Evolutionary conservation across 2,329 filamentous ascomycete genomes (phyloP).

Genomic region (Hypoxylon sp.): DNA sequence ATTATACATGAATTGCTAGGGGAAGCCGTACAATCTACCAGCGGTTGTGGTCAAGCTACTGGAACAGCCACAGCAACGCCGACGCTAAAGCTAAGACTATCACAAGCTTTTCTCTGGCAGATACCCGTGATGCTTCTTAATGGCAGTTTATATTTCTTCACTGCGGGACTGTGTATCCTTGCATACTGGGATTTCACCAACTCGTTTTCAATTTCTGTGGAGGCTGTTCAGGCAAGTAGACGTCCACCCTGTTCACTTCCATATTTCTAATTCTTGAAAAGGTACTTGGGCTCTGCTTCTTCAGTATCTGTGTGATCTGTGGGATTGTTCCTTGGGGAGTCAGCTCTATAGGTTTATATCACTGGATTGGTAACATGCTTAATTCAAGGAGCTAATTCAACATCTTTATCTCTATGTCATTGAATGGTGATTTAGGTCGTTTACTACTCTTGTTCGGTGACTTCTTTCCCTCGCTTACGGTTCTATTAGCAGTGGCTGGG

Average conservation of each 20-base stretch:
- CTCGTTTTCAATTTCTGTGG: conserved; percentile 9
- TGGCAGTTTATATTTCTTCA: conserved; percentile 7
- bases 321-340: conserved; percentile 9
- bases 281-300: conserved; percentile 2
- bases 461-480: too few relatives aligned
- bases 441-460: too few relatives aligned
- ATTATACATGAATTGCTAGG: conserved; percentile 12
- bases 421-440: too few relatives aligned
- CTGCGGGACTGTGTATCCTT: conserved; percentile 1
- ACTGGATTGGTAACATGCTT: conserved; percentile 15
- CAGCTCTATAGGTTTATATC: conserved; percentile 10
- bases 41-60: background rate
- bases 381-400: background rate
- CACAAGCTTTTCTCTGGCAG: conserved; percentile 11
- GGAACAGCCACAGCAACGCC: background rate
- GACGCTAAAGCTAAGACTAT: background rate
- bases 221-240: conserved; percentile 9
- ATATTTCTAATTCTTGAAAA: background rate
- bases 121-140: conserved; percentile 10
- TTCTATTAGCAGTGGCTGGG: too few relatives aligned
- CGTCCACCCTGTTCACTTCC: background rate
- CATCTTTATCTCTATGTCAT: background rate
- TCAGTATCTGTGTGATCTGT: background rate
- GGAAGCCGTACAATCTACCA: background rate
- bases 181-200: conserved; percentile 15